Evolutionary conservation across 2,329 filamentous ascomycete species (phyloP), one percentile per base, ranked within the genome.

Genomic region (Orbilia javanica): DNA sequence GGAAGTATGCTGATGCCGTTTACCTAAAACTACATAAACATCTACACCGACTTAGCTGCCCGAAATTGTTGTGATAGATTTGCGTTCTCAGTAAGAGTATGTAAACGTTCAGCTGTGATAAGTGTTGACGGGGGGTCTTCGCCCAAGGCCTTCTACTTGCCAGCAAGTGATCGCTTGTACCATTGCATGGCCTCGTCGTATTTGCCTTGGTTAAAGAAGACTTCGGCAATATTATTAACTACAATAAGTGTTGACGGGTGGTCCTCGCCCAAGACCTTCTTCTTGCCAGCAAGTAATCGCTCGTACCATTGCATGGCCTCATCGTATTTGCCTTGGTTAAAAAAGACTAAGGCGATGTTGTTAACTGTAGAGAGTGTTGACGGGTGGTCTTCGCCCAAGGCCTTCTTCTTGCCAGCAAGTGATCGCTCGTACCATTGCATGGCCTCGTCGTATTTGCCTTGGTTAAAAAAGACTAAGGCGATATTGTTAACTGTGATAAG

Each of bases 191-290:
- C n/a, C n/a, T n/a, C n/a, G n/a, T n/a, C n/a, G n/a, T n/a, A n/a
- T n/a, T n/a, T n/a, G n/a, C n/a, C n/a, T n/a, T n/a, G n/a, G n/a
- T n/a, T n/a, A n/a, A n/a, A n/a, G n/a, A n/a, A n/a, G n/a, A n/a
- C n/a, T n/a, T n/a, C n/a, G n/a, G n/a, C n/a, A n/a, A n/a, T 36
- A 36, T 39, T 39, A 15, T 39, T 39, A 39, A 39, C 36, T 15
- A 11, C n/a, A 5, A 5, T 5, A 39, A 39, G 36, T 3, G 52
- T 55, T 10, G 2, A 11, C 20, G 63, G 65, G 66, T 80, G 76
- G 44, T 80, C 76, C 13, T 44, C 55, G 27, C 76, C 76, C 10
- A 80, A 52, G 2, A 25, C 20, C 29, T 72, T 79, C 71, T 80
- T 71, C 11, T 44, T 25, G 15, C 70, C 60, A 31, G 62, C 76